These are phyloP conservation scores for Wickerhamomyces xylosicus DNA, from an alignment of 805 yeast genomes.

Conservation along the genomic window DNA sequence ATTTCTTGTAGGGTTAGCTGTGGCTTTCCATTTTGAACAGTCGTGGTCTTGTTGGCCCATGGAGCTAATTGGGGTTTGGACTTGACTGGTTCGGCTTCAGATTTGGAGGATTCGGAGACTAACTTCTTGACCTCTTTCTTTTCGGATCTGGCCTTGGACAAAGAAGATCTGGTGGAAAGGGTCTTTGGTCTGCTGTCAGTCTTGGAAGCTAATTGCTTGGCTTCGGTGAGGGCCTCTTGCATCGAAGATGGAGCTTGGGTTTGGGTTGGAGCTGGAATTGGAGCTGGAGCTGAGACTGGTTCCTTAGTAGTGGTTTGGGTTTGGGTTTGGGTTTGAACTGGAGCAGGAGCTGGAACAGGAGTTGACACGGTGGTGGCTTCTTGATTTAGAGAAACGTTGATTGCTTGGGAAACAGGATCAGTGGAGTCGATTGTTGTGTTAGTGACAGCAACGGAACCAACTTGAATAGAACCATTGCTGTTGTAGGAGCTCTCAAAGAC, in stretches of 20 bases:
- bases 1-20: slow-evolving; percentile 39
- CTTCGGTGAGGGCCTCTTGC: slow-evolving; percentile 1
- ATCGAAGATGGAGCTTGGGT: background rate
- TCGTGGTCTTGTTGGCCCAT: slow-evolving; percentile 38
- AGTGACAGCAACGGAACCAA: no score
- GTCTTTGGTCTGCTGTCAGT: background rate
- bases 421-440: no score
- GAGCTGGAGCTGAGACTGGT: background rate
- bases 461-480: no score
- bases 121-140: slow-evolving; percentile 5
- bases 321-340: background rate
- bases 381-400: no score
- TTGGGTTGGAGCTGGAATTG: background rate
- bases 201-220: background rate
- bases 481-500: background rate
- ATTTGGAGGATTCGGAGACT: slow-evolving; percentile 3
- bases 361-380: background rate
- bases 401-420: no score
- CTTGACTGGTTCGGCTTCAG: slow-evolving; percentile 5
- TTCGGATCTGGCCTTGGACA: slow-evolving; percentile 5
- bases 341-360: slow-evolving; percentile 1
- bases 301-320: background rate
- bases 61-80: slow-evolving; percentile 30
- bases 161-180: slow-evolving; percentile 4
- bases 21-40: slow-evolving; percentile 21